These are phyloP conservation scores for Neofusicoccum umdonicola DNA, from an alignment of 2,329 filamentous ascomycete species.

Conservation along the genomic window DNA sequence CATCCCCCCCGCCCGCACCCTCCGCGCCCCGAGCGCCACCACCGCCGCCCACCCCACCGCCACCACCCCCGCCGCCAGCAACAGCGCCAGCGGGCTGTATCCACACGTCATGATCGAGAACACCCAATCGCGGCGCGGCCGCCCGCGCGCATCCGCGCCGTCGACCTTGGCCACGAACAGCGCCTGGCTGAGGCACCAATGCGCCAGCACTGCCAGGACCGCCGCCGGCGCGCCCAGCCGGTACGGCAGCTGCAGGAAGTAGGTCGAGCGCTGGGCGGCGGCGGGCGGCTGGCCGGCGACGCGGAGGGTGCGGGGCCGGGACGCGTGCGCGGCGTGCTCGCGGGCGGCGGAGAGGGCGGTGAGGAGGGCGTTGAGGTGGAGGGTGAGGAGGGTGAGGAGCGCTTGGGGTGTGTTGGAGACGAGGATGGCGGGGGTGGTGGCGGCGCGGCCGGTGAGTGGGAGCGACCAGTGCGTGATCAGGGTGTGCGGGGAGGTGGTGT, in stretches of 20 bases:
- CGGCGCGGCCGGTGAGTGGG: background rate
- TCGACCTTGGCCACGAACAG: conserved; percentile 41
- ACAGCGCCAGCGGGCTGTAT: background rate
- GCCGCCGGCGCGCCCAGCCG: conserved; percentile 38
- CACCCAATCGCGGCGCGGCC: background rate
- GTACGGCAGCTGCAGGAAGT: conserved; percentile 43
- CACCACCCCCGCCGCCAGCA: background rate
- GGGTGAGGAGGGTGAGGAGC: conserved; percentile 46
- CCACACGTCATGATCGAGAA: background rate
- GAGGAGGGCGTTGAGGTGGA: conserved; percentile 46
- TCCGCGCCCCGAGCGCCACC: background rate
- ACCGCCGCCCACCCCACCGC: background rate
- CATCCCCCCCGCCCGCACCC: conserved; percentile 60
- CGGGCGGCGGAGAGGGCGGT: conserved; percentile 46
- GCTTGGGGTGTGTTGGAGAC: conserved; percentile 50
- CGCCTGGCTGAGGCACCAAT: conserved; percentile 46
- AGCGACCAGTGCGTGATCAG: background rate
- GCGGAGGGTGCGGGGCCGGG: conserved; percentile 32
- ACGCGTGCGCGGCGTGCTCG: conserved; percentile 39
- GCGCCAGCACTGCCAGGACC: conserved; percentile 29
- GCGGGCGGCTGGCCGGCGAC: conserved; percentile 31
- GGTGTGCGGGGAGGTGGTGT: background rate
- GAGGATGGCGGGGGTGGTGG: background rate
- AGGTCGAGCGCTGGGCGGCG: conserved; percentile 38
- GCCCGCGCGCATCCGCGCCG: background rate